Base-by-base conservation (phyloP, 768 basidiomycete species). In the Gloeophyllum trabeum region DNA sequence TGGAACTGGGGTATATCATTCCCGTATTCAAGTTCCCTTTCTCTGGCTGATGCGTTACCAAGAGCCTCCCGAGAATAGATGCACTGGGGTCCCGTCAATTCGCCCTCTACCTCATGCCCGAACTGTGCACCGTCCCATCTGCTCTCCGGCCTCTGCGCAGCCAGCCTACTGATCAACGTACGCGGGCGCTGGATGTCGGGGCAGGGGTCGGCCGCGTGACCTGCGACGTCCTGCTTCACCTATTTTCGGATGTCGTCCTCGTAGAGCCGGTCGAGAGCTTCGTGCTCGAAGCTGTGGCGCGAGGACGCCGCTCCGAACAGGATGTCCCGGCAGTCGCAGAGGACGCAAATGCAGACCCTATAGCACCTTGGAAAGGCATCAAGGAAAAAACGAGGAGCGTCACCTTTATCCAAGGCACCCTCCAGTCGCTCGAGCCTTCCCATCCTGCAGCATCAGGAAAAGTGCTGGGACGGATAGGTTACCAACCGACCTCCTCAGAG, bases 171-270 rank as follows among this genome's bases (percentile, higher is more conserved):
- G n/a, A 55, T 7, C 65, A 69, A 19, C 67, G 76, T 36, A 75
- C 68, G 21, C 76, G 88, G 35, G 92, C 86, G 0, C 71, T 99
- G 18, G 94, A 99, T 54, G 89, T 92, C 44, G 94, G 86, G 13
- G 92, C 92, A 4, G 94, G 94, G 7, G 81, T 99, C 38, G 94
- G 94, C 7, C 80, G 94, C 41, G 91, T 96, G 21, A 94, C 92
- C 0, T 68, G 76, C 2, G 79, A 86, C 49, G 88, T 92, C 10
- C 76, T 99, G 24, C 74, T 97, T n/a, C 84, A 82, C 52, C 79
- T 97, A 41, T 74, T 92, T 47, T 73, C 79, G 19, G 83, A 90
- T 50, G 89, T 97, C 38, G 79, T 91, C 35, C 75, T 94, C 42
- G 71, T 94, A 43, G 94, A 98, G 59, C 96, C 94, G 3, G 88